Evolutionary conservation across 495 filamentous ascomycete genomes (phyloP).

Genomic region (Aspergillus panamensis): DNA sequence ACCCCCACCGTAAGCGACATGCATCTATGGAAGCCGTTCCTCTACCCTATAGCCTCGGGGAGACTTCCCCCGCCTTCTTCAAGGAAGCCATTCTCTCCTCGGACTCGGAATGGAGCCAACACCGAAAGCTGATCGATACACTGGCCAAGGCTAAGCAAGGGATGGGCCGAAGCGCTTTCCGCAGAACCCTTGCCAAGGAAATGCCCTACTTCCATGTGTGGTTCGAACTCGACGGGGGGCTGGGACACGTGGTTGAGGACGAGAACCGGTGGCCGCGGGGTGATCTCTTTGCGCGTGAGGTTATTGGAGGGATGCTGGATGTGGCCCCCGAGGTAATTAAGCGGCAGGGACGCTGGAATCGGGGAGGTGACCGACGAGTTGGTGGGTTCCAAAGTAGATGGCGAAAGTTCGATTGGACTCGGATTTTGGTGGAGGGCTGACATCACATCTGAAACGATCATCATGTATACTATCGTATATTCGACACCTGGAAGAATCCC

Average conservation of each 20-base stretch:
- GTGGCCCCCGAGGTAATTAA: constrained; percentile 78
- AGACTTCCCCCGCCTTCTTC: constrained; percentile 92
- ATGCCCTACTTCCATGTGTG: constrained; percentile 99
- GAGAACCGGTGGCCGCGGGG: constrained; percentile 82
- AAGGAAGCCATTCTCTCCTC: constrained; percentile 83
- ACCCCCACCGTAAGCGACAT: constrained; percentile 72
- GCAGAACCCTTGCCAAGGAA: constrained; percentile 81
- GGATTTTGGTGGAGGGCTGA: constrained; percentile 60
- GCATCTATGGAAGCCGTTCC: constrained; percentile 85
- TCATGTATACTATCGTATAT: not conserved
- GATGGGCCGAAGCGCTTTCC: constrained; percentile 77
- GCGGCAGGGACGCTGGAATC: constrained; percentile 86
- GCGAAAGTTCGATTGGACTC: constrained; percentile 96
- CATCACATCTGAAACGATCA: not conserved
- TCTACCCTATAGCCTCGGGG: constrained; percentile 80
- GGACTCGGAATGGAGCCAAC: constrained; percentile 93
- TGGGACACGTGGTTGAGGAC: constrained; percentile 93
- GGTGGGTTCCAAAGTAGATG: constrained; percentile 81
- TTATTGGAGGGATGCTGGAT: constrained; percentile 92
- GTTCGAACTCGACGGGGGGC: constrained; percentile 87
- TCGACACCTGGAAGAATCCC: not conserved
- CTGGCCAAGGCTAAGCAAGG: constrained; percentile 64
- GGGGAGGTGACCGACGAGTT: constrained; percentile 63
- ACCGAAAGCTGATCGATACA: constrained; percentile 91
- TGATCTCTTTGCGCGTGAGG: constrained; percentile 89